A percentile compares a stretch with the other conserved stretches of the same genome.
Conservation (phyloP, 2,329 filamentous ascomycete genomes). For the Sarocladium strictum region DNA sequence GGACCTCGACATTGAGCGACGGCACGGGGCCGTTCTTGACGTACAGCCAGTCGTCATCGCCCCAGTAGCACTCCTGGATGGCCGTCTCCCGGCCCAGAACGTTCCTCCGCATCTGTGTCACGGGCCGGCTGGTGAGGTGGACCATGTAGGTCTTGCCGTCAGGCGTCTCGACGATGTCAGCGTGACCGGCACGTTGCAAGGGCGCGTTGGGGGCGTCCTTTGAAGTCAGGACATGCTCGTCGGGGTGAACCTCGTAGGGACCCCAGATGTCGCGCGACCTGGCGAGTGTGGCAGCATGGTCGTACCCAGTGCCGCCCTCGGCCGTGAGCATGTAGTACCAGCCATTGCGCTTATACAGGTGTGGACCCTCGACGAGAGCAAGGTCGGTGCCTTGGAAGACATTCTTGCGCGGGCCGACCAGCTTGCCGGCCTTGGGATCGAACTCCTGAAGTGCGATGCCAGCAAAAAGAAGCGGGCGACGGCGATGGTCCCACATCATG, state of each 20-base stretch:
- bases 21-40: constrained; percentile 53
- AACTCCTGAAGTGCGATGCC: constrained; percentile 56
- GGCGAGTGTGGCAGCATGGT: constrained; percentile 56
- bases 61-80: constrained; percentile 56
- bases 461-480: constrained; percentile 42
- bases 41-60: constrained; percentile 55
- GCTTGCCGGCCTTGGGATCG: constrained; percentile 38
- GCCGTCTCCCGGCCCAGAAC: constrained; percentile 49
- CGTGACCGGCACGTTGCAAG: constrained; percentile 47
- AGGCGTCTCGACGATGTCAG: constrained; percentile 47
- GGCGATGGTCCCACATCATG: constrained; percentile 50
- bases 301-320: constrained; percentile 55
- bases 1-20: constrained; percentile 46
- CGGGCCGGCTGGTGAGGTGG: constrained; percentile 46
- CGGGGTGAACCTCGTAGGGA: constrained; percentile 54
- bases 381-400: constrained; percentile 51
- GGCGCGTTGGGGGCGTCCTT: constrained; percentile 43
- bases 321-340: constrained; percentile 57
- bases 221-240: constrained; percentile 50
- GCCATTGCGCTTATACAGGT: constrained; percentile 51
- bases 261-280: constrained; percentile 48
- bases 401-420: constrained; percentile 50
- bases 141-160: constrained; percentile 49
- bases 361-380: constrained; percentile 49
- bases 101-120: constrained; percentile 44